Percentiles rank a stretch among this genome's conserved stretches.
These are phyloP conservation scores for Plasmodium ovale DNA, from an alignment of 169 alveolate genomes.

Conservation along the genomic window DNA sequence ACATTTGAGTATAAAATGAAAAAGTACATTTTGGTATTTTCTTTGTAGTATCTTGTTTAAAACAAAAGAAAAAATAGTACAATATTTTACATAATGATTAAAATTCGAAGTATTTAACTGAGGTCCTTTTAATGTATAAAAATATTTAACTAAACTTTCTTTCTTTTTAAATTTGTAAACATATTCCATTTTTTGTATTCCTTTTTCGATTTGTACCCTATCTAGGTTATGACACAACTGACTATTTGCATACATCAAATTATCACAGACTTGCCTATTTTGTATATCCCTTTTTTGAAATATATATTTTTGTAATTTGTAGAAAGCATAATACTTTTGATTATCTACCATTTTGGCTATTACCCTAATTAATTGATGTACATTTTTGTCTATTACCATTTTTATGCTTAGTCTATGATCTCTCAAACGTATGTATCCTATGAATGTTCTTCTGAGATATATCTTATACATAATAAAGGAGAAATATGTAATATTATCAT, in stretches of 20 bases:
- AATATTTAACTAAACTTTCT: slow-evolving; percentile 31
- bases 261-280: slow-evolving; percentile 20
- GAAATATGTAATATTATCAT: slow-evolving; percentile 38
- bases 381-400: slow-evolving; percentile 37
- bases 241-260: slow-evolving; percentile 46
- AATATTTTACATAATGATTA: slow-evolving; percentile 18
- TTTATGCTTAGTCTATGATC: slow-evolving; percentile 17
- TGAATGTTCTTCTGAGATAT: slow-evolving; percentile 23
- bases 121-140: slow-evolving; percentile 48
- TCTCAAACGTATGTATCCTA: slow-evolving; percentile 43
- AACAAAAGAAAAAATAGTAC: slow-evolving; percentile 25
- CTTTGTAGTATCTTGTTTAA: slow-evolving; percentile 37
- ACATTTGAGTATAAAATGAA: slow-evolving; percentile 20
- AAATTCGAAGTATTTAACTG: slow-evolving; percentile 7
- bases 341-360: slow-evolving; percentile 9
- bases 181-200: slow-evolving; percentile 31
- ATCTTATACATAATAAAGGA: slow-evolving; percentile 42
- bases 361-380: background rate
- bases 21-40: slow-evolving; percentile 25
- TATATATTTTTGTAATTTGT: slow-evolving; percentile 38
- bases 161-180: slow-evolving; percentile 30
- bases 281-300: slow-evolving; percentile 24
- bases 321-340: slow-evolving; percentile 53
- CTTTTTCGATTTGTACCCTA: slow-evolving; percentile 36
- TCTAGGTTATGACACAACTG: slow-evolving; percentile 42